phyloP scores from a whole-genome alignment of 140 eudicot genomes.

The Ambrosia hybrid region DNA sequence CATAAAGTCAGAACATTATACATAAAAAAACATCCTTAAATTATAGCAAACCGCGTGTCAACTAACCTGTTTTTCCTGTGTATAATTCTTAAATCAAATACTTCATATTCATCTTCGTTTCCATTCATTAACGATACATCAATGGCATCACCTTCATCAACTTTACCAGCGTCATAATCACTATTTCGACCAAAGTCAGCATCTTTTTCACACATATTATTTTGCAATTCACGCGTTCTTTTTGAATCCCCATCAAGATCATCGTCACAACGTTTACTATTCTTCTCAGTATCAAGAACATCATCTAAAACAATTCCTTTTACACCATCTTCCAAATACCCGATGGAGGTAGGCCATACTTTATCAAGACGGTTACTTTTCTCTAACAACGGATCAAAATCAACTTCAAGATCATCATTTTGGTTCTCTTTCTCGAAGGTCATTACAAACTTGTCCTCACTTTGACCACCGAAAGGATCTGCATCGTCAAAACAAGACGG shows the following conservation, averaged over 20 bases:
- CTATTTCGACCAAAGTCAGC: conserved; percentile 23
- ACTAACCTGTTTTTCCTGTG: conserved; percentile 91
- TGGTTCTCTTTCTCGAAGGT: conserved; percentile 45
- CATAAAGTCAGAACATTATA: conserved; percentile 7
- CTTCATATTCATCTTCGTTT: conserved; percentile 68
- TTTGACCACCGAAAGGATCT: conserved; percentile 61
- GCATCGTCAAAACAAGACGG: conserved; percentile 49
- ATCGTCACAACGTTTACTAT: conserved; percentile 21
- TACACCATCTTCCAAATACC: conserved; percentile 24
- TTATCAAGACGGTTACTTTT: conserved; percentile 33
- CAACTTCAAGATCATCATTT: conserved; percentile 28
- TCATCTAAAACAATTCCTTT: conserved; percentile 30
- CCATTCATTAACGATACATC: conserved; percentile 37
- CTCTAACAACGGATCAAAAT: conserved; percentile 37
- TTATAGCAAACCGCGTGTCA: neutral
- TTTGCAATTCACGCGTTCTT: conserved; percentile 22
- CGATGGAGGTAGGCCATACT: conserved; percentile 37
- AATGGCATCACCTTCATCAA: conserved; percentile 25
- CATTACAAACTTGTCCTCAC: conserved; percentile 82
- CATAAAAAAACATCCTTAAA: neutral
- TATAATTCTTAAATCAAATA: conserved; percentile 68
- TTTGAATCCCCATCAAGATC: conserved; percentile 31
- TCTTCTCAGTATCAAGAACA: neutral
- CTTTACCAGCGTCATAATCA: conserved; percentile 32
- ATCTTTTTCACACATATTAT: conserved; percentile 26